Evolutionary conservation across 768 basidiomycete genomes (phyloP).

Genomic region (Roridomyces roridus): DNA sequence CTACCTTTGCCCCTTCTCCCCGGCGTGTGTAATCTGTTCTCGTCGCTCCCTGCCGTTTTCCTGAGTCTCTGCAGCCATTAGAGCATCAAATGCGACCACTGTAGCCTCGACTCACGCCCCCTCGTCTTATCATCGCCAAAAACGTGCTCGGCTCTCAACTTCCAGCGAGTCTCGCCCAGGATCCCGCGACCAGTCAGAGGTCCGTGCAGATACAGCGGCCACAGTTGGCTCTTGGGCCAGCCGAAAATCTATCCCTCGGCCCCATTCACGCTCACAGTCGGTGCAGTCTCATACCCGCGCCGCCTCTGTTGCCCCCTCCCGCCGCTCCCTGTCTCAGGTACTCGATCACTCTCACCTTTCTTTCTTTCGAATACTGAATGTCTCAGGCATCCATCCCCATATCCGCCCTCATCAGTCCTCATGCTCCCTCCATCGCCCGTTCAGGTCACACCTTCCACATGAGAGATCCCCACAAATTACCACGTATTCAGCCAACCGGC

Average conservation of each 20-base stretch:
- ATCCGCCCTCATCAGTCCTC: conserved; percentile 49
- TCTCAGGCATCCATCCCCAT: conserved; percentile 26
- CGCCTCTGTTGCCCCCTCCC: conserved; percentile 19
- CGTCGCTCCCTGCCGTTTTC: background rate
- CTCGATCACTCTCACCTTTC: no score
- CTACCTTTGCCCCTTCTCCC: conserved; percentile 20
- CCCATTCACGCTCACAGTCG: conserved; percentile 15
- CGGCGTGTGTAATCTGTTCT: conserved; percentile 21
- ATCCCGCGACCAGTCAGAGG: conserved; percentile 9
- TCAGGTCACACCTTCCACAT: conserved; percentile 54
- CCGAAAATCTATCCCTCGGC: conserved; percentile 8
- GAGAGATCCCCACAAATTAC: conserved; percentile 55
- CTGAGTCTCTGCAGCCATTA: conserved; percentile 10
- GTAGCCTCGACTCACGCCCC: conserved; percentile 19
- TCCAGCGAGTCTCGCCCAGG: conserved; percentile 17
- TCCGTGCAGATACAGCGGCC: conserved; percentile 15
- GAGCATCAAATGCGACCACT: conserved; percentile 20
- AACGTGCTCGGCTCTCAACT: conserved; percentile 23
- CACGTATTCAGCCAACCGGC: conserved; percentile 46
- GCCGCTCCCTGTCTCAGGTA: conserved; percentile 9
- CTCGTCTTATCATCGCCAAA: conserved; percentile 26
- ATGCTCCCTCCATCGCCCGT: conserved; percentile 52
- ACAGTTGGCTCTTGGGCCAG: conserved; percentile 24
- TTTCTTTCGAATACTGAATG: no score
- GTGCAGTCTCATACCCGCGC: conserved; percentile 5